These are phyloP conservation scores for Aspergillus awamori DNA, from an alignment of 2,329 filamentous ascomycete species.

Conservation along the genomic window DNA sequence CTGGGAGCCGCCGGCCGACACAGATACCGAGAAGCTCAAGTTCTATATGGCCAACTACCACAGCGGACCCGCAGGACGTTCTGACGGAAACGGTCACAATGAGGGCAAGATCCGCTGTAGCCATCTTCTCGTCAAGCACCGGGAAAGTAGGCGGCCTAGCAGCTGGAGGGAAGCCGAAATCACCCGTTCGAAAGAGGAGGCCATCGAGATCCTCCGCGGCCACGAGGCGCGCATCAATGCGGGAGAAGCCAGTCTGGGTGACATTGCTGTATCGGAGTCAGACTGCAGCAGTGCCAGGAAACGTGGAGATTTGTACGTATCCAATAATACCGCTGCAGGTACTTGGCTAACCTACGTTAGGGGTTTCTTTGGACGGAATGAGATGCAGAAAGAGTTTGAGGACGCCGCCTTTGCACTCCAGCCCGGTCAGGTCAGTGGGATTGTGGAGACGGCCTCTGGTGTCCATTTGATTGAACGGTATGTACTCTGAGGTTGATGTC, in stretches of 20 bases:
- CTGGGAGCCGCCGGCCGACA: conserved; percentile 89
- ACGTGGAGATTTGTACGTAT: conserved; percentile 76
- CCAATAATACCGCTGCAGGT: background rate
- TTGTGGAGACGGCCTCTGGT: conserved; percentile 91
- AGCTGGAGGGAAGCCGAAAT: conserved; percentile 94
- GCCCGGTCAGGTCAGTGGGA: conserved; percentile 79
- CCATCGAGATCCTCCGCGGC: conserved; percentile 71
- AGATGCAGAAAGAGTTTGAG: conserved; percentile 99
- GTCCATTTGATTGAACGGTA: conserved; percentile 96
- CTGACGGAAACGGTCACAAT: conserved; percentile 44
- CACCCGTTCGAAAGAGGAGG: conserved; percentile 85
- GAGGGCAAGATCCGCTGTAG: conserved; percentile 90
- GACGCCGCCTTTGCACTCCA: conserved; percentile 90
- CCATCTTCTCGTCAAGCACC: conserved; percentile 93
- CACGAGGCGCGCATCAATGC: conserved; percentile 77
- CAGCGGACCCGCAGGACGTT: conserved; percentile 54
- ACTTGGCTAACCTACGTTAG: conserved; percentile 41
- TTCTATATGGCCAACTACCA: conserved; percentile 89
- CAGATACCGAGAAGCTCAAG: conserved; percentile 91
- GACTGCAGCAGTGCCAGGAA: conserved; percentile 96
- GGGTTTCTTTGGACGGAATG: conserved; percentile 88
- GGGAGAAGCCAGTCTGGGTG: conserved; percentile 70
- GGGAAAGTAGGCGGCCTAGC: conserved; percentile 80
- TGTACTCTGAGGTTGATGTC: conserved; percentile 22
- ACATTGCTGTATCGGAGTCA: conserved; percentile 84